Evolutionary conservation across 768 basidiomycete genomes (phyloP).

Genomic region (Pulveroboletus sp.): DNA sequence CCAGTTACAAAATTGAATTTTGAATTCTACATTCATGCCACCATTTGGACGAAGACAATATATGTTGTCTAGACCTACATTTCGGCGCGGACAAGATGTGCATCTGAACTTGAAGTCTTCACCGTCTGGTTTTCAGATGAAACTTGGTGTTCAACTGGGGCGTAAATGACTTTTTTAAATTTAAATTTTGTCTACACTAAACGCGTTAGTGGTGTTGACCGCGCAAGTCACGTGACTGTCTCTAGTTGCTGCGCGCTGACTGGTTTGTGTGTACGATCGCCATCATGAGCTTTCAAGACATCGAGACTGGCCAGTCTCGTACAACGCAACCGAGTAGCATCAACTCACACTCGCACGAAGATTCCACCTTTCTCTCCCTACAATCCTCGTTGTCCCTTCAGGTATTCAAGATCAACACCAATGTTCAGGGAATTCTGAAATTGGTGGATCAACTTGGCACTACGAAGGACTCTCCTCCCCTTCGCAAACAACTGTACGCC

Average conservation of each 20-base stretch:
- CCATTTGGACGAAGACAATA: too few species aligned
- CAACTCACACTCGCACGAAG: slow-evolving; percentile 48
- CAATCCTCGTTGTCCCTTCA: slow-evolving; percentile 85
- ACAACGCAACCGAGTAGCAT: slow-evolving; percentile 24
- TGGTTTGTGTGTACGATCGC: not conserved
- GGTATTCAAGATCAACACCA: slow-evolving; percentile 98
- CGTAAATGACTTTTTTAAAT: too few species aligned
- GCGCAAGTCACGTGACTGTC: slow-evolving; percentile 11
- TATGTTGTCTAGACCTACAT: too few species aligned
- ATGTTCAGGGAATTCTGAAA: slow-evolving; percentile 92
- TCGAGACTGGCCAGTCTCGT: slow-evolving; percentile 41
- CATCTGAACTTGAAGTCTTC: too few species aligned
- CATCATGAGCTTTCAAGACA: slow-evolving; percentile 50
- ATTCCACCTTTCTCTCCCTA: slow-evolving; percentile 68
- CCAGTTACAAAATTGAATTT: too few species aligned
- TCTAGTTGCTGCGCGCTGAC: slow-evolving; percentile 5
- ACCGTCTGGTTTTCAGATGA: too few species aligned
- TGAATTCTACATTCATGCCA: too few species aligned
- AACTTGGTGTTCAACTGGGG: too few species aligned
- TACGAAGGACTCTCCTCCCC: slow-evolving; percentile 65
- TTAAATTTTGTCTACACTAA: too few species aligned
- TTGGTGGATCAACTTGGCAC: slow-evolving; percentile 97
- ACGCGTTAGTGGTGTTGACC: too few species aligned
- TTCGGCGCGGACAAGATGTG: too few species aligned
- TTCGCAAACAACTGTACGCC: slow-evolving; percentile 83